Percentiles rank a stretch among this genome's conserved stretches.
These are phyloP conservation scores for Aschersonia sp. DNA, from an alignment of 2,329 filamentous ascomycete genomes.

Conservation along the genomic window DNA sequence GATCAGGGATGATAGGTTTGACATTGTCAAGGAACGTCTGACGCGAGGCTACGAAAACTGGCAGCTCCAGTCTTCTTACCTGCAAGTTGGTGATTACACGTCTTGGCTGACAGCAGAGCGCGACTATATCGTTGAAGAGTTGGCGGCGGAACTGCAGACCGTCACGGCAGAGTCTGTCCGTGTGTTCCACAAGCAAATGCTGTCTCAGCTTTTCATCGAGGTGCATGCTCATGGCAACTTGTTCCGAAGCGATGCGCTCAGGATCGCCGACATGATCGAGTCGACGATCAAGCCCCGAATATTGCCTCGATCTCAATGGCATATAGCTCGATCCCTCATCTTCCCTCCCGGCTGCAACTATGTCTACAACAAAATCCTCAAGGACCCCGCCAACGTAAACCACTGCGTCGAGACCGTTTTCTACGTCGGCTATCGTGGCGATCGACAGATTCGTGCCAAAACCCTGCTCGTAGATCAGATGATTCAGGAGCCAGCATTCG, in stretches of 20 bases:
- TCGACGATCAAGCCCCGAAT: constrained; percentile 58
- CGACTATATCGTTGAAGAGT: constrained; percentile 66
- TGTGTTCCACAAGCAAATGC: constrained; percentile 63
- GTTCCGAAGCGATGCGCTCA: constrained; percentile 83
- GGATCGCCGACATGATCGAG: constrained; percentile 72
- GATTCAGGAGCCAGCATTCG: constrained; percentile 83
- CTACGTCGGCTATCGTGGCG: constrained; percentile 52
- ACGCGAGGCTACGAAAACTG: constrained; percentile 69
- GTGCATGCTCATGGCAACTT: constrained; percentile 82
- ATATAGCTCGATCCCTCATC: constrained; percentile 60
- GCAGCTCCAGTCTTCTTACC: constrained; percentile 78
- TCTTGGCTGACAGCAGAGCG: constrained; percentile 67
- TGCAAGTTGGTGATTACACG: constrained; percentile 73
- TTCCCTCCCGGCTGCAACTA: constrained; percentile 71
- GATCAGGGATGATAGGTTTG: constrained; percentile 75
- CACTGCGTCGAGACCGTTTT: constrained; percentile 72
- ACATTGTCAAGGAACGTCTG: constrained; percentile 78
- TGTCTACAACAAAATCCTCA: constrained; percentile 65
- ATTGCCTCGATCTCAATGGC: constrained; percentile 67
- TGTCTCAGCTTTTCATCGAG: constrained; percentile 78
- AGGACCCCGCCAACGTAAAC: constrained; percentile 81
- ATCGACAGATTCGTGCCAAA: constrained; percentile 60
- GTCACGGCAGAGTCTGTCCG: constrained; percentile 64
- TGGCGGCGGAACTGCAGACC: constrained; percentile 59
- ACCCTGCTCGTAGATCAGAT: constrained; percentile 77